Percentiles rank a stretch among this genome's conserved stretches.
Evolutionary conservation across 2,329 filamentous ascomycete species (phyloP).

Genomic region (Penicillium palitans): DNA sequence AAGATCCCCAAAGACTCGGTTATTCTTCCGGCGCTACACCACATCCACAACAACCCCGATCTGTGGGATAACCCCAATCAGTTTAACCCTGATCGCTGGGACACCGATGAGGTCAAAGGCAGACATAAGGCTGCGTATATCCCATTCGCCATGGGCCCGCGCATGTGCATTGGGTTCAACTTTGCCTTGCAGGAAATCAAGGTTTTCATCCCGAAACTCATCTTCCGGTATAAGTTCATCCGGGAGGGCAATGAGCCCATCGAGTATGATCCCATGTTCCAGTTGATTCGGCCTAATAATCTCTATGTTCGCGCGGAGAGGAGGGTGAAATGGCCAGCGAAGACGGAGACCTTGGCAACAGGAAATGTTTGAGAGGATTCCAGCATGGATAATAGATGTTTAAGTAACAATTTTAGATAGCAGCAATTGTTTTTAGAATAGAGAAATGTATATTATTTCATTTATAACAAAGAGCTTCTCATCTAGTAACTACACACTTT

Average conservation of each 20-base stretch:
- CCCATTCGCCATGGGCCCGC: no score
- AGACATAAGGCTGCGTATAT: no score
- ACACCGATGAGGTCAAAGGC: no score
- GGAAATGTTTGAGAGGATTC: neutral
- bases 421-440: neutral
- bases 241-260: constrained; percentile 52
- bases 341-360: neutral
- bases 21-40: no score
- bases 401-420: no score
- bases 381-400: neutral
- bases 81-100: no score
- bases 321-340: constrained; percentile 19
- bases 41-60: no score
- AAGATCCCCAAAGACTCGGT: no score
- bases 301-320: constrained; percentile 26
- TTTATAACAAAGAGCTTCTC: neutral
- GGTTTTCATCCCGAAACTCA: constrained; percentile 55
- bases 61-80: no score
- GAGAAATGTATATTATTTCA: neutral
- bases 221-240: constrained; percentile 60
- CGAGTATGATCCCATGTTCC: constrained; percentile 38
- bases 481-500: no score
- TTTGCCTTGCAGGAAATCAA: constrained; percentile 54
- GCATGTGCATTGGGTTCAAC: no score
- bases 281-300: constrained; percentile 31